A percentile compares a stretch with the other conserved stretches of the same genome.
Evolutionary conservation across 2,329 filamentous ascomycete genomes (phyloP).

Genomic region (Hypocreales sp.): DNA sequence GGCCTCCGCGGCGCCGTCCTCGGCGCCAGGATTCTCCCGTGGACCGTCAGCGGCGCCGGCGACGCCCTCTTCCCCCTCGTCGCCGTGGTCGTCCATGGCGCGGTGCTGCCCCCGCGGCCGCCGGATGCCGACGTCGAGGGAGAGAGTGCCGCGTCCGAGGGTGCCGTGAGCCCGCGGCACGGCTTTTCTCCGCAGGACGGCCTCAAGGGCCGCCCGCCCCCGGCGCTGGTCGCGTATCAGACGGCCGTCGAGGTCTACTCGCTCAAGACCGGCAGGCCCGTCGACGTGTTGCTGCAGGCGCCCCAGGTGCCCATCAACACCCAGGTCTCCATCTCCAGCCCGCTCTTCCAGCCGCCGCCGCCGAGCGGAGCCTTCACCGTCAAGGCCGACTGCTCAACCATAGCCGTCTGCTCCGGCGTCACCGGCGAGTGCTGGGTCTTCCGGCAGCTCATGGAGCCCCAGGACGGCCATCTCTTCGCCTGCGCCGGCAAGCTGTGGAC

Average conservation of each 20-base stretch:
- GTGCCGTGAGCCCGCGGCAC: constrained; percentile 24
- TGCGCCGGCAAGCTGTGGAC: constrained; percentile 93
- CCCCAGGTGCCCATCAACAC: constrained; percentile 44
- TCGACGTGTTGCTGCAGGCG: constrained; percentile 61
- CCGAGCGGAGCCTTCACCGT: constrained; percentile 61
- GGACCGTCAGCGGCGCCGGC: constrained; percentile 39
- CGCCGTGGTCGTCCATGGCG: constrained; percentile 68
- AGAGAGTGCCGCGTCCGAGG: constrained; percentile 22
- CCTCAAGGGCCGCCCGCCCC: constrained; percentile 16
- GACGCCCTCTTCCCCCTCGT: constrained; percentile 54
- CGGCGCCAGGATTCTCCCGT: constrained; percentile 69
- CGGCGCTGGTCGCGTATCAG: constrained; percentile 51
- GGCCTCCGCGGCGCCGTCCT: constrained; percentile 68
- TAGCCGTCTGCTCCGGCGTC: constrained; percentile 62
- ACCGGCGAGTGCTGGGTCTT: constrained; percentile 84
- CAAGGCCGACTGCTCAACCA: constrained; percentile 53
- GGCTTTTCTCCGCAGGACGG: constrained; percentile 21
- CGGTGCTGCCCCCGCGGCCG: constrained; percentile 33
- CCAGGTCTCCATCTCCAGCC: constrained; percentile 38
- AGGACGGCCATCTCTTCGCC: constrained; percentile 30
- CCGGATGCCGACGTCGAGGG: constrained; percentile 21
- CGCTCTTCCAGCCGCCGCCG: constrained; percentile 50
- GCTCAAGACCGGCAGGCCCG: constrained; percentile 52
- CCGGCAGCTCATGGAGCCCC: constrained; percentile 27
- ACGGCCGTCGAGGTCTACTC: constrained; percentile 86